A percentile compares a stretch with the other conserved stretches of the same genome.
Evolutionary conservation across 257 asterid genomes (phyloP).

Genomic region (Galeopsis tetrahit): DNA sequence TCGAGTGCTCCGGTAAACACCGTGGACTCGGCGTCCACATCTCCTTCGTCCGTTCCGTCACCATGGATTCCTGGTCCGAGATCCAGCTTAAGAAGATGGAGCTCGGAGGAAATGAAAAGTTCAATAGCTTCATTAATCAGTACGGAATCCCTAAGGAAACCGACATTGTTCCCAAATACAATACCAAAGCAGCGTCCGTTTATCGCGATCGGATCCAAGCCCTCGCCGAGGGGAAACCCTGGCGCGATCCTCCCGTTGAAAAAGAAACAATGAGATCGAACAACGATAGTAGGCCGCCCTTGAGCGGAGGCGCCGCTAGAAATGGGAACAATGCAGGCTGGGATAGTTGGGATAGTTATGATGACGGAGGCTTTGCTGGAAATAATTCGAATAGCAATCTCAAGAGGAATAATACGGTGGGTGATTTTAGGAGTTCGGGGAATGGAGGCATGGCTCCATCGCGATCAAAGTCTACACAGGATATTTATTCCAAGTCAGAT

Average conservation of each 20-base stretch:
- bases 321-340: constrained; percentile 60
- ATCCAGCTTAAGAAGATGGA: constrained; percentile 92
- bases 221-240: constrained; percentile 83
- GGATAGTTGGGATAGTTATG: constrained; percentile 89
- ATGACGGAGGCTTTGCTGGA: constrained; percentile 52
- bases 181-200: constrained; percentile 80
- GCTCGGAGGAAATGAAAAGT: constrained; percentile 77
- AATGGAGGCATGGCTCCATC: constrained; percentile 57
- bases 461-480: constrained; percentile 70
- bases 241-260: constrained; percentile 87
- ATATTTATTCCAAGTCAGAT: constrained; percentile 60
- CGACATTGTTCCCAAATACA: constrained; percentile 79
- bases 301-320: constrained; percentile 44
- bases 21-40: constrained; percentile 97
- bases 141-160: constrained; percentile 78
- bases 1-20: constrained; percentile 96
- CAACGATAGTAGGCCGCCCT: constrained; percentile 58
- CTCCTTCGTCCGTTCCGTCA: constrained; percentile 95
- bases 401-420: constrained; percentile 77
- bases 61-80: constrained; percentile 99
- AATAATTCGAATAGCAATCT: constrained; percentile 43
- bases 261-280: constrained; percentile 52
- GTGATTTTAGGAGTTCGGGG: constrained; percentile 73
- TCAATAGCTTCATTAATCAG: constrained; percentile 57
- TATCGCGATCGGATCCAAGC: constrained; percentile 84